These are phyloP conservation scores for Ettlia oleoabundans DNA, from an alignment of 139 green algal genomes.

Conservation along the genomic window DNA sequence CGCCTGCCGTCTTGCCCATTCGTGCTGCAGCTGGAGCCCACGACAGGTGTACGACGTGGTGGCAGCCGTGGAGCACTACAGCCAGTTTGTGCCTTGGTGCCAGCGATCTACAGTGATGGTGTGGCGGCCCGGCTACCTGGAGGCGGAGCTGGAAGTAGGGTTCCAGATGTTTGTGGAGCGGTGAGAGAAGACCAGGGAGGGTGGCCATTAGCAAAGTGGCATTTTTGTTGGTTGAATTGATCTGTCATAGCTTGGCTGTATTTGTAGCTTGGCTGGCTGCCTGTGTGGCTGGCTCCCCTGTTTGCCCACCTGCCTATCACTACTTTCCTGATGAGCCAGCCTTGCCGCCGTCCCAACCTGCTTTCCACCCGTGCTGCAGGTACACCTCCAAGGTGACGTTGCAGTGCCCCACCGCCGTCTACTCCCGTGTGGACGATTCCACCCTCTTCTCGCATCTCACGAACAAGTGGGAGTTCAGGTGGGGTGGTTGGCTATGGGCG, in stretches of 20 bases:
- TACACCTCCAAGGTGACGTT: conserved; percentile 84
- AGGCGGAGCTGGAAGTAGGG: conserved; percentile 93
- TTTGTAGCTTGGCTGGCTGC: background rate
- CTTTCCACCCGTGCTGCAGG: conserved; percentile 41
- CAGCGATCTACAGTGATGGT: conserved; percentile 56
- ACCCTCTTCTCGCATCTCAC: conserved; percentile 88
- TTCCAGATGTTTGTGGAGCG: conserved; percentile 87
- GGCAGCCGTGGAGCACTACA: conserved; percentile 82
- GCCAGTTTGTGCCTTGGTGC: conserved; percentile 94
- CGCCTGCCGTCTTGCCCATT: background rate
- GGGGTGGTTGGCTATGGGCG: background rate
- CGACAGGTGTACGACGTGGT: conserved; percentile 89
- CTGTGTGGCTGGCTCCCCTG: background rate
- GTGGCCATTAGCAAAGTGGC: too few relatives aligned
- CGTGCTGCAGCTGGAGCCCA: conserved; percentile 70
- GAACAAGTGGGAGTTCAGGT: conserved; percentile 78
- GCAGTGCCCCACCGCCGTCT: conserved; percentile 50
- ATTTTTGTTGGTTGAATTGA: too few relatives aligned
- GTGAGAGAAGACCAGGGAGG: background rate
- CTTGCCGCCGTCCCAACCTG: background rate
- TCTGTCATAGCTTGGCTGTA: background rate
- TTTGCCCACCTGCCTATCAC: background rate
- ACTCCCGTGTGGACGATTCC: conserved; percentile 67
- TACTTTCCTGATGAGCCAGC: too few relatives aligned
- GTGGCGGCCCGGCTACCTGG: conserved; percentile 62